Conservation (phyloP, 2,329 filamentous ascomycete genomes). For the Fusarium sp. region DNA sequence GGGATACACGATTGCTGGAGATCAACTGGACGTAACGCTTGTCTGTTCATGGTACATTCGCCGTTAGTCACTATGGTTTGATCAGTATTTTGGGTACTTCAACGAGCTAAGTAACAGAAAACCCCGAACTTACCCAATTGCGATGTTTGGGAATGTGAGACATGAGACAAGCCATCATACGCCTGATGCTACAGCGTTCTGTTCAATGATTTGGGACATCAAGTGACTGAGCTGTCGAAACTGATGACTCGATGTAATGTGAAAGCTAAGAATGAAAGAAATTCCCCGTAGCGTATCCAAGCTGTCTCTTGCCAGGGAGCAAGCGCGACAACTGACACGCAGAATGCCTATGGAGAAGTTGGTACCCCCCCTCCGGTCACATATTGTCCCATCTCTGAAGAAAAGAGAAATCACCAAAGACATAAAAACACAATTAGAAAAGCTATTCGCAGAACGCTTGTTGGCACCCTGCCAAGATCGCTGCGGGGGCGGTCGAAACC, state of each 20-base stretch:
- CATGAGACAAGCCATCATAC: rapidly evolving
- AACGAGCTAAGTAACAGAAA: rapidly evolving
- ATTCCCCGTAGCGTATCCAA: rapidly evolving
- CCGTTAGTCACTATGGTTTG: not conserved
- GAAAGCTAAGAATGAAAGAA: not conserved
- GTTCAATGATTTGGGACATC: no score
- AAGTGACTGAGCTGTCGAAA: not conserved
- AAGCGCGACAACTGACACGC: no score
- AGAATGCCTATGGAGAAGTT: not conserved
- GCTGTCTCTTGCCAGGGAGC: rapidly evolving
- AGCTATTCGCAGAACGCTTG: not conserved
- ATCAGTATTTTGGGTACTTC: rapidly evolving
- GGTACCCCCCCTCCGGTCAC: rapidly evolving
- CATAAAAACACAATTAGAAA: not conserved
- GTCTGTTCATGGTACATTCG: no score
- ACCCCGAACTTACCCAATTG: rapidly evolving
- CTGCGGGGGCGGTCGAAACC: not conserved
- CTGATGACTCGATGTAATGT: not conserved
- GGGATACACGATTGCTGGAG: not conserved
- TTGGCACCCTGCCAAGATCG: not conserved
- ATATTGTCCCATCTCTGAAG: rapidly evolving
- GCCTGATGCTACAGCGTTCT: not conserved
- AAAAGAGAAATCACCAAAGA: rapidly evolving
- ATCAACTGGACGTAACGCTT: not conserved
- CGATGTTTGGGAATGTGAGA: rapidly evolving